Base-by-base conservation (phyloP, 1,284 basidiomycete species). In the Irpex rosettiformis region DNA sequence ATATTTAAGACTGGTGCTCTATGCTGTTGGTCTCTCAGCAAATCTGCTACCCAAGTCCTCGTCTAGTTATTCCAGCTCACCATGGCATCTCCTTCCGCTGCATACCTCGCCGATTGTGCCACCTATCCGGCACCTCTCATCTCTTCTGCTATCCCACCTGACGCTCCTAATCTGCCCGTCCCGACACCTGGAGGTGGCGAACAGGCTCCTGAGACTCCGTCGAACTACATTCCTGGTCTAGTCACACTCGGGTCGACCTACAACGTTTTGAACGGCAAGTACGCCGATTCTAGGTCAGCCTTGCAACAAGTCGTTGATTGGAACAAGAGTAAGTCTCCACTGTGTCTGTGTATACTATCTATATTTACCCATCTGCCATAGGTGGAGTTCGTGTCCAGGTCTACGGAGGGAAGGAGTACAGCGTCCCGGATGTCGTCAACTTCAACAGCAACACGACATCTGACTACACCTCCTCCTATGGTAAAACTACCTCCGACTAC, bases 291-390 rank as follows among this genome's bases (percentile, higher is more conserved):
- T 2, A 47, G 11, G 28, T 56, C 54, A 18, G 27, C 42, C 54
- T 13, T 56, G 24, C 42, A 47, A 10, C 54, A 56, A 30, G 52
- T 54, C 4, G 21, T 54, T 5, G 30, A 54, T 21, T 54, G 28
- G 28, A 40, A 10, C 6, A 54, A 54, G 4, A 37, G 52, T 54
- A 40, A 37, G 52, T 40, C 10, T 10, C 37, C 13, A 1, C 28
- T 24, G 2, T 18, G 42, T 16, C 42, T 7, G n/a, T 45, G 42
- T 7, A 16, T 7, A n/a, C 16, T 45, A 6, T 45, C 21, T 7
- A 45, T 45, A 1, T 45, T 16, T 45, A 37, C n/a, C n/a, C n/a
- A n/a, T n/a, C n/a, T n/a, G n/a, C 6, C 18, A 7, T 16, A 45
- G 42, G 42, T 18, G 16, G 18, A 45, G n/a, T 6, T 18, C 42